phyloP scores from a whole-genome alignment of 176 grass and related monocot species.

The Lolium perenne region DNA sequence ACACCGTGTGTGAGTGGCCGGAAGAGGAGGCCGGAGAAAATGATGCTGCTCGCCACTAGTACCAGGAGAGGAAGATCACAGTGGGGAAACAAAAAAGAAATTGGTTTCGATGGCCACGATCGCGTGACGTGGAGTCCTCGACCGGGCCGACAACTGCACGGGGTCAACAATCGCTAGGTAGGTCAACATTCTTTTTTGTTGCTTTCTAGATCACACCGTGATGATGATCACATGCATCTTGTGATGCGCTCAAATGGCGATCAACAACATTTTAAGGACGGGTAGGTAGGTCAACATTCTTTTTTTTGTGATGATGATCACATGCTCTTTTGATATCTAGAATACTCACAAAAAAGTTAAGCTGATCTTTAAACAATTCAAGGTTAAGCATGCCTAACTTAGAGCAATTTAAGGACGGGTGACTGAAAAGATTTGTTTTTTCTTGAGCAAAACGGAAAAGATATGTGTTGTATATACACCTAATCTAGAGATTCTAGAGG shows the following conservation, averaged over 20 bases:
- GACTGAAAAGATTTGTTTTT: too few species aligned
- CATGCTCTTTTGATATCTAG: neutral
- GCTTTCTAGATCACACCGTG: neutral
- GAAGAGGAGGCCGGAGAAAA: neutral
- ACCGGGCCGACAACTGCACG: neutral
- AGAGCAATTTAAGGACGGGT: too few species aligned
- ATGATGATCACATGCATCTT: neutral
- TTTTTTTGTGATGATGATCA: neutral
- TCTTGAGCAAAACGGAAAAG: too few species aligned
- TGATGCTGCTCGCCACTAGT: constrained; percentile 39
- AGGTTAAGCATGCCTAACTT: too few species aligned
- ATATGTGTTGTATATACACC: too few species aligned
- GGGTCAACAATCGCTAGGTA: neutral
- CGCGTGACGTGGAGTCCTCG: neutral
- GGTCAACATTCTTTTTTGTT: neutral
- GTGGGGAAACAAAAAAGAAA: neutral
- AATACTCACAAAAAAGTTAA: too few species aligned
- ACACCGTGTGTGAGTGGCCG: neutral
- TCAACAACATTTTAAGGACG: too few species aligned
- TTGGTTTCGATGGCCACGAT: neutral
- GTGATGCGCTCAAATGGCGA: neutral
- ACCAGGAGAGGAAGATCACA: neutral
- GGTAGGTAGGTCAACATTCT: too few species aligned
- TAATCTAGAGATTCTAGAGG: too few species aligned
- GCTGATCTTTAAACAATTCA: too few species aligned